A percentile compares a stretch with the other conserved stretches of the same genome.
These are phyloP conservation scores for Oxytropis ochrocephala DNA, from an alignment of 306 rosid species.

Conservation along the genomic window DNA sequence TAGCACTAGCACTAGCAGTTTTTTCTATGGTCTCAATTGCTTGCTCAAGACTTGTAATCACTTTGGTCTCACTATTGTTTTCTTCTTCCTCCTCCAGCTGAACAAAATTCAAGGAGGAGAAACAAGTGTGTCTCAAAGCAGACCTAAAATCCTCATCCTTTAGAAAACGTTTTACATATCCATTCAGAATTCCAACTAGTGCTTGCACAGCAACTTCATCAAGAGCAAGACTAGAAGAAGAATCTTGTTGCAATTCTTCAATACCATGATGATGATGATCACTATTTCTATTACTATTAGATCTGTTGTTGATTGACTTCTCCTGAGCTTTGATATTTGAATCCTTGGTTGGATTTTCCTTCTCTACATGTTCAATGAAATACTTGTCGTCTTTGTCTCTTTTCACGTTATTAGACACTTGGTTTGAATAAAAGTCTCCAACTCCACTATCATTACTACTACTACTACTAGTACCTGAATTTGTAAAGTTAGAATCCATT, in stretches of 20 bases:
- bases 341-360: slow-evolving; percentile 5
- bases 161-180: slow-evolving; percentile 49
- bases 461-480: too few relatives aligned
- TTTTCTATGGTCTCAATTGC: slow-evolving; percentile 65
- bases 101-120: slow-evolving; percentile 42
- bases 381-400: slow-evolving; percentile 23
- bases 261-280: background rate
- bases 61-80: slow-evolving; percentile 36
- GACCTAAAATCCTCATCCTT: slow-evolving; percentile 53
- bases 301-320: background rate
- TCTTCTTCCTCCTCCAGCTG: slow-evolving; percentile 35
- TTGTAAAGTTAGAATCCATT: background rate
- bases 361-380: slow-evolving; percentile 6
- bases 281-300: slow-evolving; percentile 10
- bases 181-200: slow-evolving; percentile 64
- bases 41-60: slow-evolving; percentile 57
- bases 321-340: background rate
- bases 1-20: slow-evolving; percentile 15
- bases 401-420: background rate
- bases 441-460: too few relatives aligned
- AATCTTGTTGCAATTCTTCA: slow-evolving; percentile 1
- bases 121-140: slow-evolving; percentile 39
- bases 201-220: slow-evolving; percentile 54
- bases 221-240: slow-evolving; percentile 22
- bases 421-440: background rate